Evolutionary conservation across 768 basidiomycete species (phyloP), one percentile per base, ranked within the genome.

Genomic region (Rhodotorula diobovata): DNA sequence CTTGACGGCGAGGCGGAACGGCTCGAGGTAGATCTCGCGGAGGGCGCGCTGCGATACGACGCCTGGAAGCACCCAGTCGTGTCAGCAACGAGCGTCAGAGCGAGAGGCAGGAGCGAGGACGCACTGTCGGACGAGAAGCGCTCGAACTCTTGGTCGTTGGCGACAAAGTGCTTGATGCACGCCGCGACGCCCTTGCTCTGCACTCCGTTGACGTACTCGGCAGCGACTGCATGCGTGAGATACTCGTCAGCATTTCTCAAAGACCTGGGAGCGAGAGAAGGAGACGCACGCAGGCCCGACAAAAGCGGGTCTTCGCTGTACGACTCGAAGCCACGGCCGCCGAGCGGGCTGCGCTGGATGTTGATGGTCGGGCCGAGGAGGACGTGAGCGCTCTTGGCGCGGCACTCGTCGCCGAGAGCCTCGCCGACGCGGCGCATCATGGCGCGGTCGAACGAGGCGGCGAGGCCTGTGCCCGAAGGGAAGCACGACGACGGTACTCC

Each of bases 381-480:
- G 66, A 58, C 70, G 65, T 56, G 75, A 45, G 66, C 73, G 80
- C 84, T 82, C 79, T 86, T 84, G 18, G 85, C 85, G 16, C 83
- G 80, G 59, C 82, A 81, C 76, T 87, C 87, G 34, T 86, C 84
- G 5, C 82, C 86, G 4, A 88, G 80, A 20, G 85, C 84, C 55
- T 82, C 78, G 18, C 86, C 86, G 30, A 87, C 81, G 50, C 81
- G 74, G 25, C 71, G 71, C 21, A 84, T 83, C 14, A 87, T 83
- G 10, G 84, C 83, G 7, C 84, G 73, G 66, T 87, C 86, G 72
- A 86, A 87, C 0, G 86, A 84, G 14, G 86, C 83, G 12, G 83
- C 86, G 10, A 87, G 76, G 18, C 84, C 86, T 8, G 85, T 86
- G 14, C 85, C 85, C 4, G 83, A 83, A 0, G 86, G 86, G 78